Conservation (phyloP, 306 rosid species). For the Vachellia pachyceras region DNA sequence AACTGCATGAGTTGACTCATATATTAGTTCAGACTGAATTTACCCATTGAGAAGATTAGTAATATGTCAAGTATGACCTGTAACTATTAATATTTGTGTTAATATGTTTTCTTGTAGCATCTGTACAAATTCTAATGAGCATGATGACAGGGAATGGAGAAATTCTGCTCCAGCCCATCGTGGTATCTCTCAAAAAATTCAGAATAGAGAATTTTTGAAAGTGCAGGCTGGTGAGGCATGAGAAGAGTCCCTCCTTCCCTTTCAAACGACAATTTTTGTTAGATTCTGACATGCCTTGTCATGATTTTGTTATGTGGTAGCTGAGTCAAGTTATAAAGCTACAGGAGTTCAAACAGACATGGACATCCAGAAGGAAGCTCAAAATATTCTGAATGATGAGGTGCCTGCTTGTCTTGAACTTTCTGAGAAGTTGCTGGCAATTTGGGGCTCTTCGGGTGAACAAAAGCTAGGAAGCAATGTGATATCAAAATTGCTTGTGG, state of each 20-base stretch:
- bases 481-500: conserved; percentile 64
- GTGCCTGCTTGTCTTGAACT: conserved; percentile 55
- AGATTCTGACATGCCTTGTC: conserved; percentile 33
- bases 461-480: conserved; percentile 56
- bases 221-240: conserved; percentile 53
- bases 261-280: conserved; percentile 24
- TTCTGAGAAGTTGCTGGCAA: conserved; percentile 69
- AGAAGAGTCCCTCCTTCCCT: neutral
- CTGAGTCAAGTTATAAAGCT: conserved; percentile 45
- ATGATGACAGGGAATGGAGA: conserved; percentile 52
- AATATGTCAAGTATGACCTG: conserved; percentile 10
- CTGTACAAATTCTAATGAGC: conserved; percentile 28
- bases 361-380: conserved; percentile 43
- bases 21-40: conserved; percentile 23
- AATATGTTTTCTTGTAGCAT: conserved; percentile 19
- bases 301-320: conserved; percentile 40
- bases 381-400: conserved; percentile 41
- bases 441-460: conserved; percentile 65
- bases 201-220: conserved; percentile 41
- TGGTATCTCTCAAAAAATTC: conserved; percentile 43
- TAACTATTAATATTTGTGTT: neutral
- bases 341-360: conserved; percentile 57
- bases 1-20: conserved; percentile 23
- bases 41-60: neutral
- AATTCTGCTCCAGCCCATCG: conserved; percentile 38